Evolutionary conservation across 768 basidiomycete genomes (phyloP).

Genomic region (Pisolithus sp.): DNA sequence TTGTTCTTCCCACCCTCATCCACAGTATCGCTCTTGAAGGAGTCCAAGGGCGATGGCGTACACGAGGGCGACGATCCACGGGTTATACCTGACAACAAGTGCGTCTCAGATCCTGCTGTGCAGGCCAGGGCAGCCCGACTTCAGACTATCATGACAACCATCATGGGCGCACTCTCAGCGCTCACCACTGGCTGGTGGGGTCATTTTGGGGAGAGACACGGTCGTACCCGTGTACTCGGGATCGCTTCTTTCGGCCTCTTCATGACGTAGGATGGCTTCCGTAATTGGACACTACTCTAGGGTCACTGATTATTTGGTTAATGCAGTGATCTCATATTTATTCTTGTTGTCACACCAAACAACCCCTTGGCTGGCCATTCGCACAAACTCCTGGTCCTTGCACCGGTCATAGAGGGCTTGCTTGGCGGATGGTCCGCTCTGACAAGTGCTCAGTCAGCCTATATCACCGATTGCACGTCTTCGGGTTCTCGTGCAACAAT

Average conservation of each 20-base stretch:
- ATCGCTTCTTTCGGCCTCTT: slow-evolving; percentile 63
- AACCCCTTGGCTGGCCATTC: slow-evolving; percentile 57
- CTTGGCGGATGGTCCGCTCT: slow-evolving; percentile 72
- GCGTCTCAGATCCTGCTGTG: slow-evolving; percentile 47
- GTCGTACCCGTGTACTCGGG: slow-evolving; percentile 69
- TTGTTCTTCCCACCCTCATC: slow-evolving; percentile 9
- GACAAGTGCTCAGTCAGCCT: slow-evolving; percentile 59
- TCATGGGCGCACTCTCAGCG: slow-evolving; percentile 74
- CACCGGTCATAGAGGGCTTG: slow-evolving; percentile 74
- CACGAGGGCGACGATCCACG: slow-evolving; percentile 35
- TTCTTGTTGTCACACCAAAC: slow-evolving; percentile 66
- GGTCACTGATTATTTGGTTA: slow-evolving; percentile 1
- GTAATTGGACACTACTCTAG: slow-evolving; percentile 16
- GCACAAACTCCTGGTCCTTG: slow-evolving; percentile 68
- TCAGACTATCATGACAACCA: slow-evolving; percentile 72
- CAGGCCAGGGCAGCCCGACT: slow-evolving; percentile 64
- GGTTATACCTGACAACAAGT: slow-evolving; percentile 30
- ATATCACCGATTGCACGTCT: slow-evolving; percentile 75
- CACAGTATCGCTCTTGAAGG: slow-evolving; percentile 5
- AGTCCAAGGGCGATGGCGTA: slow-evolving; percentile 20
- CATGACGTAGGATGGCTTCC: slow-evolving; percentile 55
- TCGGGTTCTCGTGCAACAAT: slow-evolving; percentile 70
- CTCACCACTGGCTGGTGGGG: slow-evolving; percentile 88
- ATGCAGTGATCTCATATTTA: slow-evolving; percentile 68
- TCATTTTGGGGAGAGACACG: slow-evolving; percentile 65